Percentiles rank a stretch among this genome's conserved stretches.
phyloP scores from a whole-genome alignment of 768 basidiomycete genomes.

The Sarcodon sp. region DNA sequence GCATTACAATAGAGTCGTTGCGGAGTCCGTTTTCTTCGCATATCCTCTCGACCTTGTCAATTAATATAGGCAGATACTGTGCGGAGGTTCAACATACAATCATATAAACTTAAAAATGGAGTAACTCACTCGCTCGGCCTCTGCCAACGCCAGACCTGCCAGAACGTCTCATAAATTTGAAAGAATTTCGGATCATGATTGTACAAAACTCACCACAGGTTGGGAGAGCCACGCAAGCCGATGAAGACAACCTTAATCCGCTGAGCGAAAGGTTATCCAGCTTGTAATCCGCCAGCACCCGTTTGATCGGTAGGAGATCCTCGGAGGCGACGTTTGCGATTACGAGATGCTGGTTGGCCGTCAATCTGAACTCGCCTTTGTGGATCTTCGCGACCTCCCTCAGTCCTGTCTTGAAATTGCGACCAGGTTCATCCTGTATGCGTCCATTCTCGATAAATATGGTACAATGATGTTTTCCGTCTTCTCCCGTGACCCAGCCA shows the following conservation, averaged over 20 bases:
- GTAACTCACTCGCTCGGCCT: conserved; percentile 52
- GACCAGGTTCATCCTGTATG: conserved; percentile 85
- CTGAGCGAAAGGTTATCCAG: conserved; percentile 77
- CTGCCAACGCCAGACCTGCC: conserved; percentile 53
- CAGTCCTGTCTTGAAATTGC: conserved; percentile 86
- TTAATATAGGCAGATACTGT: conserved; percentile 82
- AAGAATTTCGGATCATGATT: not conserved
- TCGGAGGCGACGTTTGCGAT: conserved; percentile 69
- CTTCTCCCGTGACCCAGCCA: conserved; percentile 82
- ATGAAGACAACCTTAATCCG: conserved; percentile 76
- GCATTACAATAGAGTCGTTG: conserved; percentile 94
- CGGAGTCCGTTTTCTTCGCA: conserved; percentile 89
- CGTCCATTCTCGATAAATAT: conserved; percentile 97
- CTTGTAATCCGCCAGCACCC: conserved; percentile 70
- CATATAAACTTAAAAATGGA: not conserved
- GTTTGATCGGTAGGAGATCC: conserved; percentile 69
- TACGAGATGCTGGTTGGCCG: conserved; percentile 90
- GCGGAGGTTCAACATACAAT: conserved; percentile 2
- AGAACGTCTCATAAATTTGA: conserved; percentile 1
- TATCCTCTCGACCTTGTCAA: conserved; percentile 91
- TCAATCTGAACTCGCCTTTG: conserved; percentile 89
- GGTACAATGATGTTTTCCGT: conserved; percentile 86
- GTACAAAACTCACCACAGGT: conserved; percentile 52
- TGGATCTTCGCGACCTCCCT: conserved; percentile 89
- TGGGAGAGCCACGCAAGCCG: conserved; percentile 96